Base-by-base conservation (phyloP, 805 yeast genomes). In the Tanozyma kutaoensis region DNA sequence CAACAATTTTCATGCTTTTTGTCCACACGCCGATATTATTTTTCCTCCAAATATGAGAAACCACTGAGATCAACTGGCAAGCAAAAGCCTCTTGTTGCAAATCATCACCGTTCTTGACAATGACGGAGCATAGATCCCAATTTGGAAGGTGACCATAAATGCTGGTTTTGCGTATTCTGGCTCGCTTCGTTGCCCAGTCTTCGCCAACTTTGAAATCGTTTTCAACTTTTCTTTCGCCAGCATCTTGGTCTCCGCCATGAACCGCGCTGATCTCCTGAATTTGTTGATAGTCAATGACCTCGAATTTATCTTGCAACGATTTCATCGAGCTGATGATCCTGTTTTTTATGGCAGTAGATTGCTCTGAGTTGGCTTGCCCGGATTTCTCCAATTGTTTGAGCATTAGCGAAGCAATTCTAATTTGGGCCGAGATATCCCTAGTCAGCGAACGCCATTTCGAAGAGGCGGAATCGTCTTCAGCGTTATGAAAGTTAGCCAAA, bases 61-160 rank as follows among this genome's bases (percentile, higher is more conserved):
- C 81, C 14, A 93, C 77, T 34, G 79, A 77, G 27, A 91, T 88
- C 24, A 91, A 50, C 48, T 91, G 98, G 36, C 95, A 85, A 0
- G 98, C 98, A 61, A 91, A 85, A 0, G 98, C 95, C 50, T 91
- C 98, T 48, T 91, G 98, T 14, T 95, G 79, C 27, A 91, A 51
- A 53, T 91, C 98, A 43, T 80, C 88, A 20, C 98, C 98, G 17
- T 94, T 88, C 46, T 91, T 91, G 9, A 93, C 95, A 46, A 91
- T 91, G 3, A 88, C 95, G 1, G 96, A 86, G 38, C 88, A 84
- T 22, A 91, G 50, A 35, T 91, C 96, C 98, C 98, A 91, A 46
- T 84, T 80, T 15, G 77, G 80, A 18, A 79, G 50, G 45, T 85
- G 91, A 0, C 98, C 98, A 44, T 62, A 85, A 7, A 72, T 69